Evolutionary conservation across 305 asterid genomes (phyloP).

Genomic region (Fraxinus ornus): DNA sequence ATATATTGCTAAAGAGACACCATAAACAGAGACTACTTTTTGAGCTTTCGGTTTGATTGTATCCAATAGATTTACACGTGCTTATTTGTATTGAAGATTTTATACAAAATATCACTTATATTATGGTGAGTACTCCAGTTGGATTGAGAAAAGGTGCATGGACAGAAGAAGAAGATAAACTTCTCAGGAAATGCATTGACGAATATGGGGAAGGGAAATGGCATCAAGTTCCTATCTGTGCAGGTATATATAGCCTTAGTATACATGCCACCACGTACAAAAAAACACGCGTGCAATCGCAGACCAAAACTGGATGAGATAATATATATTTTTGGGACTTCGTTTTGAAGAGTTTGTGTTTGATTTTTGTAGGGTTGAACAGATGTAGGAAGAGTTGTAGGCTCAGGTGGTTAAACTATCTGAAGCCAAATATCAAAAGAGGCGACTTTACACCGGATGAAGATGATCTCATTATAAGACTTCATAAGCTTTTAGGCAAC

Average conservation of each 20-base stretch:
- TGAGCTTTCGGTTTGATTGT: background rate
- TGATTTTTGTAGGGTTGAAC: slow-evolving; percentile 29
- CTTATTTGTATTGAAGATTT: background rate
- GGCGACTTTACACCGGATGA: slow-evolving; percentile 31
- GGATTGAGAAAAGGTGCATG: slow-evolving; percentile 38
- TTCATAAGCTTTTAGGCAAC: slow-evolving; percentile 39
- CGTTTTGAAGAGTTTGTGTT: background rate
- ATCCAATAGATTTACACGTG: background rate
- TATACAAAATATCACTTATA: too few species aligned
- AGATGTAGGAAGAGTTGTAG: slow-evolving; percentile 44
- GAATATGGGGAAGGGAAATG: slow-evolving; percentile 41
- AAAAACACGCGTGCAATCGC: too few species aligned
- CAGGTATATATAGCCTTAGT: slow-evolving; percentile 13
- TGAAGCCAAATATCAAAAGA: slow-evolving; percentile 36
- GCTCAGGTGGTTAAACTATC: slow-evolving; percentile 38
- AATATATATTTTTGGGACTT: too few species aligned
- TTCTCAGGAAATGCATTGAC: slow-evolving; percentile 25
- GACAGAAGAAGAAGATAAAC: slow-evolving; percentile 34
- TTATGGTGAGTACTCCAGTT: background rate
- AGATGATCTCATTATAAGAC: slow-evolving; percentile 38
- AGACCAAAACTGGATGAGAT: too few species aligned
- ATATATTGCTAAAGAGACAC: background rate
- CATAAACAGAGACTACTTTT: too few species aligned
- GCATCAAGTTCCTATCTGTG: slow-evolving; percentile 36
- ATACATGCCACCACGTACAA: too few species aligned